Conservation (phyloP, 345 rosid genomes). For the Citrus sp. region DNA sequence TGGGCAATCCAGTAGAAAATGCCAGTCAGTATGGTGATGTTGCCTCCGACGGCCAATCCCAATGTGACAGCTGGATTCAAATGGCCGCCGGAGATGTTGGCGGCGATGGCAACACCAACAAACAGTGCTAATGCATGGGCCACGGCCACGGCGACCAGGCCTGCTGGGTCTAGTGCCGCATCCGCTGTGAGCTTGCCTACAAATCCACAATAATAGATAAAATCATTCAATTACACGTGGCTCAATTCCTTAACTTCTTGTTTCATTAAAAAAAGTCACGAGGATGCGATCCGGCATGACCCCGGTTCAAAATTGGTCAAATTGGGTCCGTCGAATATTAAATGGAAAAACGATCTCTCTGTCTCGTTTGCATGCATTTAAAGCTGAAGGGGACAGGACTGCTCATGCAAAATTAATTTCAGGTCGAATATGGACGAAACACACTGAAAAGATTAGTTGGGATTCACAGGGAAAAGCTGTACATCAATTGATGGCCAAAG, state of each 20-base stretch:
- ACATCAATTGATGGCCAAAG: no score
- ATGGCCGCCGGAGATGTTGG: conserved; percentile 91
- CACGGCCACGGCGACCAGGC: conserved; percentile 79
- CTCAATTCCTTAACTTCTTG: no score
- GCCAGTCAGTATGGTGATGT: conserved; percentile 74
- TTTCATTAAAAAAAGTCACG: no score
- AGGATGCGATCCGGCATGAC: no score
- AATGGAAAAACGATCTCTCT: background rate
- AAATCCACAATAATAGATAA: background rate
- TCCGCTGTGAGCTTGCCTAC: conserved; percentile 64
- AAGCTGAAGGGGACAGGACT: no score
- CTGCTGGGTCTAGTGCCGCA: conserved; percentile 71
- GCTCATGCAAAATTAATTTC: no score
- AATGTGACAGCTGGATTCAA: conserved; percentile 88
- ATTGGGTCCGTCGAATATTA: no score
- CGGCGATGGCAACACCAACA: conserved; percentile 76
- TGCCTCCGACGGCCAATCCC: conserved; percentile 80
- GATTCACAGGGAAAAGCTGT: no score
- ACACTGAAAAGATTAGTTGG: no score
- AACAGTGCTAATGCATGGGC: conserved; percentile 82
- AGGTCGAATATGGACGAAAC: no score
- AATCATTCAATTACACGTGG: background rate
- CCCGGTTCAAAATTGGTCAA: no score
- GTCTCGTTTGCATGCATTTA: background rate
- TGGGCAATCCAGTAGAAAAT: conserved; percentile 88